These are phyloP conservation scores for Myxozyma sirexii DNA, from an alignment of 805 yeast species.

Conservation along the genomic window DNA sequence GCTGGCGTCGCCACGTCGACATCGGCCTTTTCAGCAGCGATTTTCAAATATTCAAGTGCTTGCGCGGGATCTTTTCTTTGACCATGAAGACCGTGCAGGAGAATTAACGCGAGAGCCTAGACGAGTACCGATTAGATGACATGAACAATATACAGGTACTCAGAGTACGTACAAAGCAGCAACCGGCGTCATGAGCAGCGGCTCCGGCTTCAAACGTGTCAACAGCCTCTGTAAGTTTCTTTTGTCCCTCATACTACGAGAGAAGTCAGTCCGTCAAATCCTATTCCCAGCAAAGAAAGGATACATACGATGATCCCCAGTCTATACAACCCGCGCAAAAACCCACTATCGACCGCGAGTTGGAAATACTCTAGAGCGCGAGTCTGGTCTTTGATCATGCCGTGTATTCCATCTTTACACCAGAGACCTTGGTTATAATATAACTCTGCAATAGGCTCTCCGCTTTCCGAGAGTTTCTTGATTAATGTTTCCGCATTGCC, in stretches of 20 bases:
- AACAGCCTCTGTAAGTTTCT: conserved; percentile 40
- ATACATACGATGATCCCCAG: conserved; percentile 38
- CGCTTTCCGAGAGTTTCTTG: no score
- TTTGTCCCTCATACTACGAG: conserved; percentile 39
- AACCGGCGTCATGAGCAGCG: conserved; percentile 44
- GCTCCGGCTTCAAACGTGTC: conserved; percentile 44
- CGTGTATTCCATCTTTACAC: conserved; percentile 39
- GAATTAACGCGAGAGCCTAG: conserved; percentile 14
- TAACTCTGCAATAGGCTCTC: conserved; percentile 32
- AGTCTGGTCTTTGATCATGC: conserved; percentile 25
- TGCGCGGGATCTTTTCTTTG: conserved; percentile 35
- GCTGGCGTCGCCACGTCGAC: conserved; percentile 47
- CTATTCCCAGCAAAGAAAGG: neutral
- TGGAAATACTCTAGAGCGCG: conserved; percentile 39
- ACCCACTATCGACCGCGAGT: conserved; percentile 41
- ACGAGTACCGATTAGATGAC: no score
- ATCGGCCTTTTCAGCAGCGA: conserved; percentile 41
- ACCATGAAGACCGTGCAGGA: conserved; percentile 41
- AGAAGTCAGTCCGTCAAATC: no score
- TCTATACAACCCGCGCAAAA: conserved; percentile 44
- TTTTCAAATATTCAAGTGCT: conserved; percentile 38
- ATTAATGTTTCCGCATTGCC: no score
- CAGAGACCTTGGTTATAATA: conserved; percentile 40
- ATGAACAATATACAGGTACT: no score
- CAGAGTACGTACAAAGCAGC: conserved; percentile 43